Percentiles rank a stretch among this genome's conserved stretches.
These are phyloP conservation scores for Mortierella sp. DNA, from an alignment of 371 early-diverging fungal species.

Conservation along the genomic window DNA sequence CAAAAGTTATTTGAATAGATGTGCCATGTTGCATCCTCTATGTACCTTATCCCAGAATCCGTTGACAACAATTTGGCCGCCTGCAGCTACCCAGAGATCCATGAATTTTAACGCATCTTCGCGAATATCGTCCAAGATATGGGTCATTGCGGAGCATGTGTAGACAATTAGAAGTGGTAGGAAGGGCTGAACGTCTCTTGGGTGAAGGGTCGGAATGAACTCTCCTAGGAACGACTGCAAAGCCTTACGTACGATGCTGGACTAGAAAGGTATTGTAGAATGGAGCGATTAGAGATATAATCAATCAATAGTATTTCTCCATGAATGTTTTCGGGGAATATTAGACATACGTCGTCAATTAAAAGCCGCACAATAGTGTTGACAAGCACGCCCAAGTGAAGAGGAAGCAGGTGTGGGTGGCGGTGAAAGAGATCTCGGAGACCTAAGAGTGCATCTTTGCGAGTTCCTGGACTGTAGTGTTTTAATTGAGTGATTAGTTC, in stretches of 20 bases:
- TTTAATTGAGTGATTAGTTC: constrained; percentile 80
- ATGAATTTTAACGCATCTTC: constrained; percentile 84
- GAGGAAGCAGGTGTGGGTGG: constrained; percentile 67
- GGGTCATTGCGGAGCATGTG: constrained; percentile 91
- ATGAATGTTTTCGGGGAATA: no score
- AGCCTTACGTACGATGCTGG: constrained; percentile 58
- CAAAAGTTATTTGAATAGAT: neutral
- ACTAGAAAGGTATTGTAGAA: constrained; percentile 40
- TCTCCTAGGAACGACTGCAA: constrained; percentile 58
- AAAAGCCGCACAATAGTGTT: constrained; percentile 70
- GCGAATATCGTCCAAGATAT: constrained; percentile 89
- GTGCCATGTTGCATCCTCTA: neutral
- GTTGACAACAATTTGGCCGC: constrained; percentile 69
- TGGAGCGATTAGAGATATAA: neutral
- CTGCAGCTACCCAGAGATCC: constrained; percentile 78
- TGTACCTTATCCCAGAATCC: constrained; percentile 72
- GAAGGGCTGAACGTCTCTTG: constrained; percentile 83
- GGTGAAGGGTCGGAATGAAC: constrained; percentile 52
- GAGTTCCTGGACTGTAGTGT: constrained; percentile 82
- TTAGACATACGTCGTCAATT: constrained; percentile 70
- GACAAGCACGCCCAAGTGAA: constrained; percentile 76
- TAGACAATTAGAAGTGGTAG: constrained; percentile 81
- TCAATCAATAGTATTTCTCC: neutral
- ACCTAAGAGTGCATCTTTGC: constrained; percentile 83
- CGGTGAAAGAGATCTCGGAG: constrained; percentile 73